Conservation (phyloP, 495 filamentous ascomycete genomes). For the Aspergillus mulundensis region DNA sequence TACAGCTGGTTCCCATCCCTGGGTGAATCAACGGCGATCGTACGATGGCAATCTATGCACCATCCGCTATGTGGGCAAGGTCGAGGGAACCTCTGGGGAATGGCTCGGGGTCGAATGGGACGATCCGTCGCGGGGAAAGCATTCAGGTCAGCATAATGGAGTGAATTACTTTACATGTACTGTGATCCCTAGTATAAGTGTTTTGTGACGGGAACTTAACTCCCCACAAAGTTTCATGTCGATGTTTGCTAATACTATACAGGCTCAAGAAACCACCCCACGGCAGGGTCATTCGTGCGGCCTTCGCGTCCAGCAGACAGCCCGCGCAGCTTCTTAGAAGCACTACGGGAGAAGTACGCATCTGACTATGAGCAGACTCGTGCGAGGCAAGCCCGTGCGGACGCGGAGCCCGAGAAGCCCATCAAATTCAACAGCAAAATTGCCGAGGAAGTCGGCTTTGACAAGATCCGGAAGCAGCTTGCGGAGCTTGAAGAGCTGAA, state of each 20-base stretch:
- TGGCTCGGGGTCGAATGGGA: slow-evolving; percentile 99
- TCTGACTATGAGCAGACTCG: slow-evolving; percentile 41
- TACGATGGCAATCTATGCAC: slow-evolving; percentile 74
- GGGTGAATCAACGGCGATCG: slow-evolving; percentile 69
- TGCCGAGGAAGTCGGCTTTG: slow-evolving; percentile 92
- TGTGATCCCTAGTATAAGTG: background rate
- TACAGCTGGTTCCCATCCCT: slow-evolving; percentile 30
- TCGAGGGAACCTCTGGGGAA: slow-evolving; percentile 69
- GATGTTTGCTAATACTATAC: slow-evolving; percentile 11
- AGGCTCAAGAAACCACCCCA: slow-evolving; percentile 64
- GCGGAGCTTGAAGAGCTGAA: slow-evolving; percentile 71
- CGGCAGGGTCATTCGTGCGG: slow-evolving; percentile 81
- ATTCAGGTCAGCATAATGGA: slow-evolving; percentile 77
- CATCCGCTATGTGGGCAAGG: slow-evolving; percentile 73
- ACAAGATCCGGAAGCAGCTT: slow-evolving; percentile 79
- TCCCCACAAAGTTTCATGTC: background rate
- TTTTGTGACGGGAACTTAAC: background rate
- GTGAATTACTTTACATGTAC: slow-evolving; percentile 81
- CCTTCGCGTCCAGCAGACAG: slow-evolving; percentile 66
- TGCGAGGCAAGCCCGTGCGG: slow-evolving; percentile 17
- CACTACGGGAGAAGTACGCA: slow-evolving; percentile 78
- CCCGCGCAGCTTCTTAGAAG: slow-evolving; percentile 69
- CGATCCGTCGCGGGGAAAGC: slow-evolving; percentile 77
- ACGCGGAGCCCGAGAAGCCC: slow-evolving; percentile 31
- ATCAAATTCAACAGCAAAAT: slow-evolving; percentile 81